Percentiles rank a stretch among this genome's conserved stretches.
These are phyloP conservation scores for Tephrocybe sp. DNA, from an alignment of 768 basidiomycete genomes.

Conservation along the genomic window DNA sequence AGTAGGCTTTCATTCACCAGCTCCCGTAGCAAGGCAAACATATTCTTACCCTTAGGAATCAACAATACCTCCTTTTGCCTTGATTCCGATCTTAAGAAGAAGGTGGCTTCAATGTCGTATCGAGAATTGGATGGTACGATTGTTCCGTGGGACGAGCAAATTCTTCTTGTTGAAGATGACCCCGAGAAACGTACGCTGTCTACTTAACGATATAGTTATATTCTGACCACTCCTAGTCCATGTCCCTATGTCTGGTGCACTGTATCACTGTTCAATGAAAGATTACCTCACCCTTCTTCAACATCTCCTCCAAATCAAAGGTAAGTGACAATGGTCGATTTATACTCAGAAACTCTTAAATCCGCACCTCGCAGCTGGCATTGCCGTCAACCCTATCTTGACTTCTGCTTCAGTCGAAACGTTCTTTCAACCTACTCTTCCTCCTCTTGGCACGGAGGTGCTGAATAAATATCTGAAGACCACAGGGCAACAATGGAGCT, in stretches of 20 bases:
- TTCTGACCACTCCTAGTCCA: too few species aligned
- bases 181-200: slow-evolving; percentile 14
- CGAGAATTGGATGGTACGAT: slow-evolving; percentile 15
- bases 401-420: slow-evolving; percentile 5
- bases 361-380: too few species aligned
- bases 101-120: slow-evolving; percentile 12
- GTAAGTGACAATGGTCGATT: too few species aligned
- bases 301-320: too few species aligned
- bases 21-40: slow-evolving; percentile 19
- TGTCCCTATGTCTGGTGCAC: too few species aligned
- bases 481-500: slow-evolving; percentile 27
- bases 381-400: slow-evolving; percentile 14
- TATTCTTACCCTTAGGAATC: slow-evolving; percentile 21
- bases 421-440: slow-evolving; percentile 16
- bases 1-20: background rate
- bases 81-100: slow-evolving; percentile 12
- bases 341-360: too few species aligned
- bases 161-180: slow-evolving; percentile 14
- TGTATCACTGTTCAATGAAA: too few species aligned
- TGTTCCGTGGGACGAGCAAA: slow-evolving; percentile 13
- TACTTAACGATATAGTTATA: background rate
- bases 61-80: slow-evolving; percentile 21
- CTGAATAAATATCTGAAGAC: slow-evolving; percentile 2
- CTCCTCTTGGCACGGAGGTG: slow-evolving; percentile 2
- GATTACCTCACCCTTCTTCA: too few species aligned